Conservation (phyloP, 306 rosid genomes). For the Dalbergia cochinchinensis region DNA sequence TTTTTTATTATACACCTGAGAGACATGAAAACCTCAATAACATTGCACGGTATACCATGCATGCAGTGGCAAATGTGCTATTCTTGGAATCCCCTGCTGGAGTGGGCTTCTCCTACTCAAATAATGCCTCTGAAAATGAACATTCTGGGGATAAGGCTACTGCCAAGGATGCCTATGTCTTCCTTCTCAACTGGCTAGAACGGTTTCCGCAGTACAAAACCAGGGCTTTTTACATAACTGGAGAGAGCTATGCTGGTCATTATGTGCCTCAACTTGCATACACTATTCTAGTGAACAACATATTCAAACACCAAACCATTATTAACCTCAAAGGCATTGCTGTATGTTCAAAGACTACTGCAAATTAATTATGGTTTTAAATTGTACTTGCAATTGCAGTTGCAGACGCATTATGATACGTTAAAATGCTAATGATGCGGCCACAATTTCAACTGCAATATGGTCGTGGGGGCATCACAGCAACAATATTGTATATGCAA, state of each 20-base stretch:
- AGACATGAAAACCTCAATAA: background rate
- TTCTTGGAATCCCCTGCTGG: constrained; percentile 76
- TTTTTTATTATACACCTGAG: background rate
- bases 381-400: too few species aligned
- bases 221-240: constrained; percentile 59
- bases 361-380: background rate
- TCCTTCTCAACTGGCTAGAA: constrained; percentile 69
- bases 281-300: constrained; percentile 48
- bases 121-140: constrained; percentile 52
- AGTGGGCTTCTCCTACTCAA: constrained; percentile 74
- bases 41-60: background rate
- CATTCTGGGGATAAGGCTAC: constrained; percentile 55
- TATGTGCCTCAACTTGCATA: constrained; percentile 70
- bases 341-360: constrained; percentile 38
- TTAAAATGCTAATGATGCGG: too few species aligned
- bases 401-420: too few species aligned
- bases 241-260: constrained; percentile 77
- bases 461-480: too few species aligned
- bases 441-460: too few species aligned
- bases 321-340: constrained; percentile 70
- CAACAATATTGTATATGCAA: too few species aligned
- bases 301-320: constrained; percentile 21
- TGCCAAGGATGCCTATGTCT: constrained; percentile 59
- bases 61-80: constrained; percentile 67
- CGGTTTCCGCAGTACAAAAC: constrained; percentile 70